Evolutionary conservation across 352 stramenopile species (phyloP).

Genomic region (Pythium vanterpoolii): DNA sequence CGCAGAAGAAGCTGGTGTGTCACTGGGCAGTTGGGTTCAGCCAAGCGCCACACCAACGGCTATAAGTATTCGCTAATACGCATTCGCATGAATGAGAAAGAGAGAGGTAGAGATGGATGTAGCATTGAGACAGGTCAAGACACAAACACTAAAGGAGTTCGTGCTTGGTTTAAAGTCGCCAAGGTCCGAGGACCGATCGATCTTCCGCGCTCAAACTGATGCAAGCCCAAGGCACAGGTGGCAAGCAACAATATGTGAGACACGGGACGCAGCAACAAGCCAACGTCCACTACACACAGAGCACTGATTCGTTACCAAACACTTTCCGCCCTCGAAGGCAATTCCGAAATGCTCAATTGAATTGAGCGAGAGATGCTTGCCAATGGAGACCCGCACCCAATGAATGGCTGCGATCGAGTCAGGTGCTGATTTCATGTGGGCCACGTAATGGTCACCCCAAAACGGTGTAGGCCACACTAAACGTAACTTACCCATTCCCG

Average conservation of each 20-base stretch:
- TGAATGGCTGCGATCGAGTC: neutral
- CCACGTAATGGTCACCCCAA: slow-evolving; percentile 8
- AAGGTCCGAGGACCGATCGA: slow-evolving; percentile 50
- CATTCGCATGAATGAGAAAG: neutral
- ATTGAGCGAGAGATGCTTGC: neutral
- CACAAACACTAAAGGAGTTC: slow-evolving; percentile 52
- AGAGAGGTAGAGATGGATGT: slow-evolving; percentile 31
- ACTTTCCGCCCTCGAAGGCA: neutral
- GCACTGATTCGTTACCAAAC: no score
- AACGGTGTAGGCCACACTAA: slow-evolving; percentile 12
- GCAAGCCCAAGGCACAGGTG: slow-evolving; percentile 75
- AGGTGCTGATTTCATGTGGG: slow-evolving; percentile 17
- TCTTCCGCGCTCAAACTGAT: slow-evolving; percentile 83
- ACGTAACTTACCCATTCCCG: slow-evolving; percentile 10
- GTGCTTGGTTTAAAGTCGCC: slow-evolving; percentile 85
- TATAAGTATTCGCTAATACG: neutral
- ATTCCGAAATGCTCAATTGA: slow-evolving; percentile 3
- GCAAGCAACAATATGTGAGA: slow-evolving; percentile 71
- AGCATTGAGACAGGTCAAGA: slow-evolving; percentile 88
- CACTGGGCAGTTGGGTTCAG: neutral
- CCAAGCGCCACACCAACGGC: neutral
- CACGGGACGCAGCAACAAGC: slow-evolving; percentile 25
- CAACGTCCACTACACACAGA: neutral
- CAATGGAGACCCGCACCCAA: neutral
- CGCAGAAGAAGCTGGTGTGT: no score